phyloP scores from a whole-genome alignment of 2,329 filamentous ascomycete species.

The Fusarium sp. region DNA sequence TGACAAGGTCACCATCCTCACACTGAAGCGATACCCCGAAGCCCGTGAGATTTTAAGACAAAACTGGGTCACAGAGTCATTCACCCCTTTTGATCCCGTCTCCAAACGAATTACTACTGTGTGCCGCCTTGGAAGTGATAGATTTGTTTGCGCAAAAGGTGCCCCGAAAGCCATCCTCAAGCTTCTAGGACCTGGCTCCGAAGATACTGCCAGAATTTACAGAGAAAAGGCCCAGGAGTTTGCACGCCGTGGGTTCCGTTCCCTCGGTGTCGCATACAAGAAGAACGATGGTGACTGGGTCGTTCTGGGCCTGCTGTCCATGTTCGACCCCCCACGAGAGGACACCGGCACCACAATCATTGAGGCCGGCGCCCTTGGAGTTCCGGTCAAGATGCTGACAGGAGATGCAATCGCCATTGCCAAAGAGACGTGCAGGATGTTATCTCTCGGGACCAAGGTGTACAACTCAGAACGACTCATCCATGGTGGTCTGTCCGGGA shows the following conservation, averaged over 20 bases:
- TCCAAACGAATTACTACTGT: conserved; percentile 33
- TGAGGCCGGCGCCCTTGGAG: conserved; percentile 25
- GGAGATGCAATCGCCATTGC: conserved; percentile 35
- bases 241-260: conserved; percentile 27
- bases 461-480: conserved; percentile 30
- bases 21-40: conserved; percentile 31
- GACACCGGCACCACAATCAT: conserved; percentile 34
- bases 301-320: conserved; percentile 21
- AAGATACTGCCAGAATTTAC: conserved; percentile 18
- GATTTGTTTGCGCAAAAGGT: conserved; percentile 18
- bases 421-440: conserved; percentile 34
- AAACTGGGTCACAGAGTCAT: conserved; percentile 23
- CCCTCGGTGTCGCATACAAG: conserved; percentile 34
- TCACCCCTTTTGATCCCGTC: conserved; percentile 31
- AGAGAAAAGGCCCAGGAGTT: conserved; percentile 34
- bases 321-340: conserved; percentile 30
- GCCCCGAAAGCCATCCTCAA: conserved; percentile 18
- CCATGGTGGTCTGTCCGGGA: conserved; percentile 21
- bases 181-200: conserved; percentile 6
- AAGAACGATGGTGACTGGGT: conserved; percentile 35
- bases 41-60: conserved; percentile 32
- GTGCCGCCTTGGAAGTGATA: conserved; percentile 17
- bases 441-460: conserved; percentile 23
- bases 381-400: conserved; percentile 29
- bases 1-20: conserved; percentile 35